Conservation (phyloP, 192 early-diverging fungal genomes). For the Chytriomyces sp. region DNA sequence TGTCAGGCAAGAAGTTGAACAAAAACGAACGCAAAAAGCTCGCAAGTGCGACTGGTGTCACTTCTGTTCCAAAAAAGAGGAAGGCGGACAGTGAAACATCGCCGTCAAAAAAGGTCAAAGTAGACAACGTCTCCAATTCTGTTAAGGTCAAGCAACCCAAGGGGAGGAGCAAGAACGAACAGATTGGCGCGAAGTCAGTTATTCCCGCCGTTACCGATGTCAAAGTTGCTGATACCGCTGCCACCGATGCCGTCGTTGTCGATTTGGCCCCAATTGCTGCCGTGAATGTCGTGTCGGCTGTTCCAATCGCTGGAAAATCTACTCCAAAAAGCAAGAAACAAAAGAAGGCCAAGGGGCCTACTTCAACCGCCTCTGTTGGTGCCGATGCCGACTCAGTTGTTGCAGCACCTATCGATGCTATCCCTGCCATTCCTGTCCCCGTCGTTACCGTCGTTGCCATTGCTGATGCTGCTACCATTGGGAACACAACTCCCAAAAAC, state of each 20-base stretch:
- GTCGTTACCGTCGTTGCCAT: neutral
- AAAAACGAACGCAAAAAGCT: neutral
- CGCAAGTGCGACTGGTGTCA: neutral
- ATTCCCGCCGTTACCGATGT: neutral
- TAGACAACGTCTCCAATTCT: neutral
- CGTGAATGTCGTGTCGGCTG: no score
- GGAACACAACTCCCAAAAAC: conserved; percentile 2
- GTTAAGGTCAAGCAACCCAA: neutral
- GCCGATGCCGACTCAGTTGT: neutral
- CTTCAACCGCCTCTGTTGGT: neutral
- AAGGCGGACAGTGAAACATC: neutral
- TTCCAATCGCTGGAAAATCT: neutral
- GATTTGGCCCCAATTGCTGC: neutral
- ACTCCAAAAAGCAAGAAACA: neutral
- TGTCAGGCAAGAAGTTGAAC: neutral
- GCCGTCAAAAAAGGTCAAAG: conserved; percentile 10
- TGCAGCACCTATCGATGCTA: neutral
- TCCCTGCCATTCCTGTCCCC: neutral
- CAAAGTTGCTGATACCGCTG: neutral
- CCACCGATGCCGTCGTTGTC: neutral
- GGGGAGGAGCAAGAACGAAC: neutral
- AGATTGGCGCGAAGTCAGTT: neutral
- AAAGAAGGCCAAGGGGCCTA: neutral
- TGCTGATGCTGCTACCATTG: neutral
- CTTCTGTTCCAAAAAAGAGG: neutral